Conservation (phyloP, 1,284 basidiomycete species). For the Ceratorhiza oryzae-sativae region DNA sequence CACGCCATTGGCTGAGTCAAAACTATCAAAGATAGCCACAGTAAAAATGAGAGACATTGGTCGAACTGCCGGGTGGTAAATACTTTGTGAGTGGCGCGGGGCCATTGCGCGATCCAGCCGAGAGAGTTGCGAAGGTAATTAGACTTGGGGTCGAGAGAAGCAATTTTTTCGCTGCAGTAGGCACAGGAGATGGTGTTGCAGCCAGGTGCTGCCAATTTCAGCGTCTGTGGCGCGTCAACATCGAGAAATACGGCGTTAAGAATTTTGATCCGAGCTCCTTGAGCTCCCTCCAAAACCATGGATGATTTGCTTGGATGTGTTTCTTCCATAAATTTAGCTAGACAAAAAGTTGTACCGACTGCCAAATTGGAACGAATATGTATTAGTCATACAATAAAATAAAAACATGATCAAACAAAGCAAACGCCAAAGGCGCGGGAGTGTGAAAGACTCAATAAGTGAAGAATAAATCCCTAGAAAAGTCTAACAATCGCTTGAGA, state of each 20-base stretch:
- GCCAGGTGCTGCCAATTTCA: background rate
- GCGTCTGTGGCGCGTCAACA: background rate
- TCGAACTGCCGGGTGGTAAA: background rate
- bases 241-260: background rate
- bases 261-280: background rate
- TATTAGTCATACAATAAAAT: no score
- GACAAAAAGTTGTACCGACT: no score
- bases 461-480: no score
- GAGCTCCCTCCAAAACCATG: background rate
- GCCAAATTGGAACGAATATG: no score
- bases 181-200: background rate
- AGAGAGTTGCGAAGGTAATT: background rate
- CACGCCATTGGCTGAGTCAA: background rate
- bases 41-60: background rate
- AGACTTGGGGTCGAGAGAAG: background rate
- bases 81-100: background rate
- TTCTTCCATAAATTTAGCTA: no score
- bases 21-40: background rate
- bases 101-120: background rate
- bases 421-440: no score
- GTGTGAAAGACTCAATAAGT: no score
- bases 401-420: no score
- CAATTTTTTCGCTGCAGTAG: background rate
- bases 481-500: no score
- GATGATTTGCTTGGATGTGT: no score